Evolutionary conservation across 2,329 filamentous ascomycete genomes (phyloP).

Genomic region (Exophiala oligosperma): DNA sequence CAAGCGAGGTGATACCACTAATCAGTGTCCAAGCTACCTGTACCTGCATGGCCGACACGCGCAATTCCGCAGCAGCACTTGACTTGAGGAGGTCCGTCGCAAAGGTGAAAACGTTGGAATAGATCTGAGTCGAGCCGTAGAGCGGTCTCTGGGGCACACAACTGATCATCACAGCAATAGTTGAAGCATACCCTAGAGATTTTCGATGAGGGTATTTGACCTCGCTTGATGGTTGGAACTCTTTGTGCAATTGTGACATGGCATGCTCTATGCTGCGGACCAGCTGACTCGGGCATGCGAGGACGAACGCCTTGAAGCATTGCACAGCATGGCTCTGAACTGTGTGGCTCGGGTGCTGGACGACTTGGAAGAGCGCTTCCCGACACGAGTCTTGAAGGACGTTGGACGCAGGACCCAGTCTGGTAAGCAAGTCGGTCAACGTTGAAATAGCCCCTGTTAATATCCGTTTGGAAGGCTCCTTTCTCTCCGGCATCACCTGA

Average conservation of each 20-base stretch:
- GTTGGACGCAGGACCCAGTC: conserved; percentile 78
- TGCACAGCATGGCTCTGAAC: conserved; percentile 88
- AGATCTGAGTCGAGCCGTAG: conserved; percentile 93
- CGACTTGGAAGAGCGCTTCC: conserved; percentile 82
- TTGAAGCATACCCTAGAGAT: conserved; percentile 89
- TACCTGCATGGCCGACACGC: conserved; percentile 89
- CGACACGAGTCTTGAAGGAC: conserved; percentile 78
- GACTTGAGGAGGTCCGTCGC: conserved; percentile 90
- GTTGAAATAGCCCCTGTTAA: conserved; percentile 78
- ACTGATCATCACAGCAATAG: conserved; percentile 84
- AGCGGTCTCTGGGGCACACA: conserved; percentile 84
- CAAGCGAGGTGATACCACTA: conserved; percentile 92
- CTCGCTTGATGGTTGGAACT: conserved; percentile 63
- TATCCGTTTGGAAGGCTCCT: conserved; percentile 85
- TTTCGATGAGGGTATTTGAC: conserved; percentile 68
- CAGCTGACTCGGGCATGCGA: conserved; percentile 89
- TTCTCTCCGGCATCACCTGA: conserved; percentile 79
- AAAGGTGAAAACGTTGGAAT: conserved; percentile 85
- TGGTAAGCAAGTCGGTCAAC: conserved; percentile 73
- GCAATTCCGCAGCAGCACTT: conserved; percentile 84
- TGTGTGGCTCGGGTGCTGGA: conserved; percentile 93
- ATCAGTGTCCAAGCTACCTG: conserved; percentile 98
- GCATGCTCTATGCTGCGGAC: conserved; percentile 89
- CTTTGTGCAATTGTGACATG: conserved; percentile 90
- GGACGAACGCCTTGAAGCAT: conserved; percentile 81